These are phyloP conservation scores for Rhinocladiella mackenziei DNA, from an alignment of 2,329 filamentous ascomycete genomes.

Conservation along the genomic window DNA sequence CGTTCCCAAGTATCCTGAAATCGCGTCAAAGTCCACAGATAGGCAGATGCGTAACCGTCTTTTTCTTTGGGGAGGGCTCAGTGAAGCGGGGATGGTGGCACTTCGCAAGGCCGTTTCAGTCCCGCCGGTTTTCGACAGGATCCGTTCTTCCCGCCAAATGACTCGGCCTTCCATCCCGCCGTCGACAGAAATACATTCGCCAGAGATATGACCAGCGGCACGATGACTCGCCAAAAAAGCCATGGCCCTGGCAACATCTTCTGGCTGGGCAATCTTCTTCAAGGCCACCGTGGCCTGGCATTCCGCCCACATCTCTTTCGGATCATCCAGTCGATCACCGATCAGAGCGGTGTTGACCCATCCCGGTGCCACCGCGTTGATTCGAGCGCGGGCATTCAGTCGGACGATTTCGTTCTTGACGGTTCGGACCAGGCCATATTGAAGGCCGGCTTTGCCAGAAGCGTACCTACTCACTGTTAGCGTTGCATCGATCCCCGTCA, in stretches of 20 bases:
- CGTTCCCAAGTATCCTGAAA: conserved; percentile 59
- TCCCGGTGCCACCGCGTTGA: conserved; percentile 51
- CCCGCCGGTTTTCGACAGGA: conserved; percentile 17
- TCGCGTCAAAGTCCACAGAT: conserved; percentile 55
- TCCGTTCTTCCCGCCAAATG: conserved; percentile 47
- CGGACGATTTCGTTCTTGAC: conserved; percentile 55
- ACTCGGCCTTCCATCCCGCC: conserved; percentile 51
- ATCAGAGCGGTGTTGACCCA: conserved; percentile 49
- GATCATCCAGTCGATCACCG: conserved; percentile 49
- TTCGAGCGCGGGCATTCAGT: conserved; percentile 49
- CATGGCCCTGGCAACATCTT: conserved; percentile 48
- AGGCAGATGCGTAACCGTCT: conserved; percentile 32
- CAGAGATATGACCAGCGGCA: conserved; percentile 53
- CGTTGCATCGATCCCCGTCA: no score
- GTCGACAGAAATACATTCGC: conserved; percentile 51
- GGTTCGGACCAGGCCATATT: conserved; percentile 51
- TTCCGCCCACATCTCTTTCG: conserved; percentile 48
- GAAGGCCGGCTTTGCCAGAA: conserved; percentile 49
- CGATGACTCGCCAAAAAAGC: conserved; percentile 50
- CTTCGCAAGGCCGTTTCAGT: conserved; percentile 1
- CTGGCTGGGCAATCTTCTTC: conserved; percentile 47
- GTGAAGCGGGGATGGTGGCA: conserved; percentile 6
- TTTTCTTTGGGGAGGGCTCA: conserved; percentile 13
- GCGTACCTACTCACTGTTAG: conserved; percentile 39
- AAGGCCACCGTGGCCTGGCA: conserved; percentile 49